Percentiles rank a stretch among this genome's conserved stretches.
Conservation (phyloP, 345 rosid species). For the Hypericum perforatum region DNA sequence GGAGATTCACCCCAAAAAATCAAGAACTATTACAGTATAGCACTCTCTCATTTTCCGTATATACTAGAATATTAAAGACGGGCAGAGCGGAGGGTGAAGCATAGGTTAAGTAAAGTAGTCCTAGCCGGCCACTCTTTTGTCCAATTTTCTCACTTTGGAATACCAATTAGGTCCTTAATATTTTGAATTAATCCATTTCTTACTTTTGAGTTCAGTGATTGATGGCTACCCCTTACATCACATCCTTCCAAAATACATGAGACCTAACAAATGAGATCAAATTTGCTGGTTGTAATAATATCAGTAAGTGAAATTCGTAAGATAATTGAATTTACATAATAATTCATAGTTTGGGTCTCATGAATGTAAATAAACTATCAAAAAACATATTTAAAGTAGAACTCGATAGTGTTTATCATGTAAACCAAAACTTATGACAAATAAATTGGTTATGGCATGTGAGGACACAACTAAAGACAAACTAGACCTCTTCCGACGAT, state of each 20-base stretch:
- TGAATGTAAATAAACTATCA: too few species aligned
- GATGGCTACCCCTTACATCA: slow-evolving; percentile 30
- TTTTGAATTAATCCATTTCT: slow-evolving; percentile 1
- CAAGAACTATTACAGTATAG: slow-evolving; percentile 10
- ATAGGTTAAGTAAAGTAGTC: slow-evolving; percentile 47
- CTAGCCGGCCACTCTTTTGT: slow-evolving; percentile 62
- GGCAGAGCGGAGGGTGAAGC: slow-evolving; percentile 16
- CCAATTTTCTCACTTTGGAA: slow-evolving; percentile 21
- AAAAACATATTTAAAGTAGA: too few species aligned
- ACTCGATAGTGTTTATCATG: too few species aligned
- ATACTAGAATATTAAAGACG: slow-evolving; percentile 5
- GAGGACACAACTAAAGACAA: slow-evolving; percentile 41
- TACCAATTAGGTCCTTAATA: slow-evolving; percentile 12
- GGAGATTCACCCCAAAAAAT: slow-evolving; percentile 29
- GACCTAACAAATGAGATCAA: slow-evolving; percentile 1
- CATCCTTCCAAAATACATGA: slow-evolving; percentile 10
- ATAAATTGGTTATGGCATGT: slow-evolving; percentile 20
- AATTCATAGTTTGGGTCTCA: too few species aligned
- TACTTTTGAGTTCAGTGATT: slow-evolving; percentile 20
- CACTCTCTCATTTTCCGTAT: slow-evolving; percentile 10
- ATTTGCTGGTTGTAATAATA: slow-evolving; percentile 9
- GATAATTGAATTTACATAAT: too few species aligned
- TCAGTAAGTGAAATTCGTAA: too few species aligned
- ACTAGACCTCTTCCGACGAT: slow-evolving; percentile 22
- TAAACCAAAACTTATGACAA: too few species aligned